Conservation (phyloP, 2,329 filamentous ascomycete species). For the Myriangium duriaei region DNA sequence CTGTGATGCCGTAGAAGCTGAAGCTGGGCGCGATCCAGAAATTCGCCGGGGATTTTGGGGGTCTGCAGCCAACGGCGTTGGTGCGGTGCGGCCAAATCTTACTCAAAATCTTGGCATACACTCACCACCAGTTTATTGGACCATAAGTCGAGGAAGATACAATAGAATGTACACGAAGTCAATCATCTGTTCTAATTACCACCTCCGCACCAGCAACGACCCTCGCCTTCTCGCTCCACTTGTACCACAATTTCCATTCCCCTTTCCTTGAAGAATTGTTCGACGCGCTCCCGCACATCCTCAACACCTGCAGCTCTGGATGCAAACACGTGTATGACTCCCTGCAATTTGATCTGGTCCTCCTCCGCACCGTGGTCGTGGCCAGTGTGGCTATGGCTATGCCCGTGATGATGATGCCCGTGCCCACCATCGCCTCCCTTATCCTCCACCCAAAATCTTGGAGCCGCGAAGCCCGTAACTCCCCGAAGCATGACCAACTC, state of each 20-base stretch:
- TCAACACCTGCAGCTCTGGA: conserved; percentile 60
- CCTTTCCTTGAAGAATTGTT: conserved; percentile 55
- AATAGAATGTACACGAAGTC: no score
- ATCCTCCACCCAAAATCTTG: conserved; percentile 88
- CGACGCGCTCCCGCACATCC: conserved; percentile 69
- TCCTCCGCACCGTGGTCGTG: conserved; percentile 18
- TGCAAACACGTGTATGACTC: conserved; percentile 77
- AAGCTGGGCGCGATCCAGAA: no score
- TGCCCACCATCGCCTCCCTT: conserved; percentile 27
- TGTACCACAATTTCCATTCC: conserved; percentile 77
- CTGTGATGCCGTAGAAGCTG: no score
- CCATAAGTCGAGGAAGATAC: no score
- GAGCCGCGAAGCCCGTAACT: conserved; percentile 73
- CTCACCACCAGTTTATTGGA: no score
- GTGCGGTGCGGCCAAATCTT: no score
- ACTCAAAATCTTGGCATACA: no score
- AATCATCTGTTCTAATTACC: no score
- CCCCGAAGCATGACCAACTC: conserved; percentile 72
- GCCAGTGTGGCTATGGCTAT: conserved; percentile 18
- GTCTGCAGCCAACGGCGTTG: no score
- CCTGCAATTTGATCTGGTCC: conserved; percentile 45
- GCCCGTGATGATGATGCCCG: conserved; percentile 19
- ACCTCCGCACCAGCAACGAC: conserved; percentile 49
- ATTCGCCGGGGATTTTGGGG: no score
- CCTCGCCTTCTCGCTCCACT: conserved; percentile 73